Evolutionary conservation across 306 rosid genomes (phyloP), one percentile per base, ranked within the genome.

Genomic region (Vachellia pachyceras): DNA sequence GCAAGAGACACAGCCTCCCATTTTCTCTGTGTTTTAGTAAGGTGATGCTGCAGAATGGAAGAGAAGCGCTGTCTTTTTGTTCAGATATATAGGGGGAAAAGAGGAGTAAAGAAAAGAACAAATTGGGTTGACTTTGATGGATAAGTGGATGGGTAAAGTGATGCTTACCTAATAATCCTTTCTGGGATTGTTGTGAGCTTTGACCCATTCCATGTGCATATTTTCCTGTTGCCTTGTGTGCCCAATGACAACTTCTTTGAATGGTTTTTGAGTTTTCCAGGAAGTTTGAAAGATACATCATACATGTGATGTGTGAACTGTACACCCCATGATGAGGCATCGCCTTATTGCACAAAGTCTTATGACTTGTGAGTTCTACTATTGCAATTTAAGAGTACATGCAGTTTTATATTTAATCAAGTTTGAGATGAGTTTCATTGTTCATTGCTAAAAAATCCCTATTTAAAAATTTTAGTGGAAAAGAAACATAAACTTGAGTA

Each of bases 1-100:
- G 33, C 84, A 70, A 52, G 97, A 95, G 42, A 85, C 76, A 18
- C 97, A 91, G 5, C 86, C 86, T 36, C 98, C 98, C 97, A 94
- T 94, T 89, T 22, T 80, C 22, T 78, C 15, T 29, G 15, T 22
- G 15, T 46, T 18, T 14, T 66, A 29, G 2, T 20, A 14, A 8
- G 13, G n/a, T 36, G 67, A 67, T 66, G 13, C 10, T 68, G 77
- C 22, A 67, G 40, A 37, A 35, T 22, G 80, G 80, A 77, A 72
- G 74, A 36, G 37, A 17, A 49, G 40, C 44, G 5, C 17, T 75
- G 25, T 2, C 23, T 29, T 73, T 73, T 22, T 20, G 3, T n/a
- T 47, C 40, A 78, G 60, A 73, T 42, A 55, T 9, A 14, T 29
- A 29, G 33, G 33, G 33, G 33, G 17, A 12, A 20, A 36, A 39